These are phyloP conservation scores for Edaphochlamys debaryana DNA, from an alignment of 139 green algal genomes.

Conservation along the genomic window DNA sequence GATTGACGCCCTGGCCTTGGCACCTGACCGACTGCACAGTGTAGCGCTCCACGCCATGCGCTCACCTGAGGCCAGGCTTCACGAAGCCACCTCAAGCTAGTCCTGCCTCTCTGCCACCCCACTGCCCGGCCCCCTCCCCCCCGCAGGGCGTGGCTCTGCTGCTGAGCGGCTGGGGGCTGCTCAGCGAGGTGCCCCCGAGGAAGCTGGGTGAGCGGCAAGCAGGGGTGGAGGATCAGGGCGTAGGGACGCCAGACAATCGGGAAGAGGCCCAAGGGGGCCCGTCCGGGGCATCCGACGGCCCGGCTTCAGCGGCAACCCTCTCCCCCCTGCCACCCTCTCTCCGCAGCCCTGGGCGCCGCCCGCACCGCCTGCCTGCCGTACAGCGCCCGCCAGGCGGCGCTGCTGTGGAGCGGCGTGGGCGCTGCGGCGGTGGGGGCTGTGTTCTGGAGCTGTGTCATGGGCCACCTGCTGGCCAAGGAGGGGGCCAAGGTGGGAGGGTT, in stretches of 20 bases:
- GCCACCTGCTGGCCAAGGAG: neutral
- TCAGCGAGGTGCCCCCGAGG: constrained; percentile 5
- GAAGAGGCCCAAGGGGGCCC: no score
- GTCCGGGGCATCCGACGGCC: no score
- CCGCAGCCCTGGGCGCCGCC: no score
- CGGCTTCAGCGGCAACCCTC: neutral
- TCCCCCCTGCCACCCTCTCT: neutral
- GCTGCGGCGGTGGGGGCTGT: neutral
- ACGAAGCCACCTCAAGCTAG: no score
- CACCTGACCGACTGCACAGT: no score
- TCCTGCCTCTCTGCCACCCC: no score
- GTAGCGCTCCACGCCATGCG: no score
- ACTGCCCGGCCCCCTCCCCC: no score
- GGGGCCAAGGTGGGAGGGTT: neutral
- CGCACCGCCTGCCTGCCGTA: constrained; percentile 21
- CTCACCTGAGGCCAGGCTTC: no score
- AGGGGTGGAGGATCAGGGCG: no score
- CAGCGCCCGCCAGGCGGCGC: neutral
- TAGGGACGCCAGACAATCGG: no score
- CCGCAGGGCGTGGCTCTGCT: constrained; percentile 1
- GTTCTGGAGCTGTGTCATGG: constrained; percentile 32
- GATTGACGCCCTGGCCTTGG: no score
- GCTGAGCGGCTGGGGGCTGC: neutral
- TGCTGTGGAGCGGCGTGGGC: neutral
- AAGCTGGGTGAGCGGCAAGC: neutral